Base-by-base conservation (phyloP, 2,329 filamentous ascomycete genomes). In the Aspergillus sp. region DNA sequence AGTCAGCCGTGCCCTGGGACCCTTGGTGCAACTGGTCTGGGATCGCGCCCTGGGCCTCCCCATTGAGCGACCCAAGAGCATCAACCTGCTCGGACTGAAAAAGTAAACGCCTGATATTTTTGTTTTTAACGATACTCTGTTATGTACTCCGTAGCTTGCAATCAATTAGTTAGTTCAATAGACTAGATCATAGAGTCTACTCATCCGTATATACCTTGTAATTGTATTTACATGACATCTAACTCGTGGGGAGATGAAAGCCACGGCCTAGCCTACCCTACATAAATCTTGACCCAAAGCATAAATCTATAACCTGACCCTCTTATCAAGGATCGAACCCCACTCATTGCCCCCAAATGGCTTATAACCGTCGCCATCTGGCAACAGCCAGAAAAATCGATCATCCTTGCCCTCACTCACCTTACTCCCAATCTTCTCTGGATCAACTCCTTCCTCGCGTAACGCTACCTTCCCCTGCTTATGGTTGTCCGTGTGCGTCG, bases 11-110 rank as follows among this genome's bases (percentile, higher is more conserved):
- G 84, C 84, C 53, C 81, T 99, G 15, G 95, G 95, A 7, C 95
- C 95, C 20, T 82, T 99, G 48, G 92, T 92, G 43, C 95, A 99
- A 77, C 83, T 99, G 63, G 89, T 99, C 73, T 98, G 95, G 95
- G 93, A 98, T 75, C 86, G 95, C 49, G 93, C 93, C 15, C 78
- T 99, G 62, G 95, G 95, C 53, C 81, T 98, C 72, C 95, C 95
- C 11, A 99, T 99, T 70, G 95, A 99, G 86, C 84, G 93, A 61
- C 95, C 95, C 49, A 99, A 99, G 89, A 96, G 91, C 77, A 96
- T 98, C 73, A 95, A 96, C 78, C 81, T 99, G 55, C 83, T 90
- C 74, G 93, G 93, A 11, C 79, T 99, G 65, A 79, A 96, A 65
- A 89, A 93, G 59, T 71, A 72, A 66, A 18, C 20, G 36, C 3